Evolutionary conservation across 371 early-diverging fungal genomes (phyloP), one percentile per base, ranked within the genome.

Genomic region (Actinomortierella ambigua): DNA sequence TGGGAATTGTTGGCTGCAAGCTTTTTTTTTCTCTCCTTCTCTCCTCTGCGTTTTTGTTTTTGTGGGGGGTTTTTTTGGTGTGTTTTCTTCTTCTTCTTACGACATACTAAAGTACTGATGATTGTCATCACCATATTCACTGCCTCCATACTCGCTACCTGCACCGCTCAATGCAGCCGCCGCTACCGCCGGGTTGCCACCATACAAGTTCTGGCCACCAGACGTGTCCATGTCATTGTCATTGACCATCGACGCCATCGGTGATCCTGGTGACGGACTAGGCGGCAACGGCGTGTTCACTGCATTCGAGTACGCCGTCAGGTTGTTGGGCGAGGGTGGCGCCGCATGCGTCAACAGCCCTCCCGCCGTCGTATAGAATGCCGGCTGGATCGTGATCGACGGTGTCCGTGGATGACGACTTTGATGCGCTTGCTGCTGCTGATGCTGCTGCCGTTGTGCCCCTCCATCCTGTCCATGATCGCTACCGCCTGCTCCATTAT

Each of bases 281-380:
- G 81, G 79, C 7, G 81, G 81, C 55, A 81, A 53, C 2, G 81
- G 79, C 17, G 81, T 81, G 41, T 79, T 79, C 42, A 79, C 66
- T 0, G 81, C 81, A 24, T 54, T 64, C 23, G 75, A 76, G 55
- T 69, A 76, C 2, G 76, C 68, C 13, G 65, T 55, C 58, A 76
- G 46, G 1, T 76, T 53, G 44, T 71, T 77, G 43, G 79, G 79
- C 3, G 81, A 79, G 26, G 77, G 76, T 15, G 80, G 80, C 23
- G 77, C 55, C 9, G 53, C 27, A 59, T 75, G 65, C 2, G 46
- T 59, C 43, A 69, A 20, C 24, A 75, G 43, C 39, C 66, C 67
- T 23, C 70, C 28, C 14, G 69, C 27, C 13, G 39, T 49, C 15
- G 69, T 53, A 51, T 69, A 70, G 50, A 64, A 62, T 0, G 50